Base-by-base conservation (phyloP, 106 monocot species). In the Triglochin maritima region DNA sequence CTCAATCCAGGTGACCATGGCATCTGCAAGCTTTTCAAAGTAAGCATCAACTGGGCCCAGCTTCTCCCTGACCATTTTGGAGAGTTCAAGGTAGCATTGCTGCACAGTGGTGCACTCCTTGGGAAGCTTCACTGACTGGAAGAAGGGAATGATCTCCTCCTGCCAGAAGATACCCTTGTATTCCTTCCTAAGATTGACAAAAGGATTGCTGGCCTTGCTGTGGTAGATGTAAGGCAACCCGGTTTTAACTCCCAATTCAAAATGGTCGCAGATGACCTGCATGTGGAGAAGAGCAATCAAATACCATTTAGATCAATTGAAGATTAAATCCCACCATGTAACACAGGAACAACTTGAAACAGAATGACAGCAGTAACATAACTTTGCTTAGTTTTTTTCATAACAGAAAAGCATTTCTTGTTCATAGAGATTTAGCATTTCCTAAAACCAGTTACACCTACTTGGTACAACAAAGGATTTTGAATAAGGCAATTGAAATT, bases 1-100 rank as follows among this genome's bases (percentile, higher is more conserved):
- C 59, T 75, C 75, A 43, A 75, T 69, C 75, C 75, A 75, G 59
- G 75, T 69, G 54, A 69, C 68, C 75, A 75, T 75, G 59, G 75
- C 59, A 9, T 75, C 75, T 7, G 61, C 15, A 48, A 75, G 75
- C 61, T 75, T 75, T 50, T 49, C 42, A 17, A 71, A 62, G 60
- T 71, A 69, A 53, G 69, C 58, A 17, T 69, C 69, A 0, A 69
- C 17, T 5, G 8, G 46, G 46, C 69, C 69, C 14, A 69, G 69
- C 69, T 69, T 69, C 4, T 57, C 58, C 43, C 47, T 69, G 6
- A 69, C 69, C 47, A 69, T 13, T 46, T 69, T 69, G 57, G 69
- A 69, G 56, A 69, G 69, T 17, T 69, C 69, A 9, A 69, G 56
- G 46, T 69, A 69, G 69, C 69, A 69, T 47, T 69, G 13, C 41